Conservation (phyloP, 768 basidiomycete species). For the Candolleomyces aberdarensis region DNA sequence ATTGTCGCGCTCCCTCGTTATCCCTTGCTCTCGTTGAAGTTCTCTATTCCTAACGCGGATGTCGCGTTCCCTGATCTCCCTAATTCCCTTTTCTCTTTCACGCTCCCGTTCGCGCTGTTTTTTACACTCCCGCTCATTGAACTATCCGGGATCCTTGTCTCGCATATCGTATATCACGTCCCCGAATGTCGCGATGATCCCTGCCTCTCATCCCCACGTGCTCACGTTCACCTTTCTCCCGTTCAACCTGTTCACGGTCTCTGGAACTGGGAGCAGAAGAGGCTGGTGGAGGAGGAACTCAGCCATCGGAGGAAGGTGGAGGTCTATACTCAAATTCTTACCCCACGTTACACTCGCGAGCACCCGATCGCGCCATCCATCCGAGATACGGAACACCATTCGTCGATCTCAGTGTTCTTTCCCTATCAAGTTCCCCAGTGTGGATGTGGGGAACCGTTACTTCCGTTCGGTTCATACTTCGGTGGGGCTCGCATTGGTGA, state of each 20-base stretch:
- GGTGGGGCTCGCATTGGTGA: slow-evolving; percentile 42
- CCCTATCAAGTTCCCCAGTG: slow-evolving; percentile 45
- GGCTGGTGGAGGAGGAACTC: neutral
- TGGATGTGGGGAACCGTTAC: slow-evolving; percentile 60
- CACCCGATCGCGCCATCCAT: slow-evolving; percentile 27
- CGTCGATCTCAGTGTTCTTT: slow-evolving; percentile 29
- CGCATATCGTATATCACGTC: too few species aligned
- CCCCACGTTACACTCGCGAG: slow-evolving; percentile 72
- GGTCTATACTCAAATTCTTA: slow-evolving; percentile 35
- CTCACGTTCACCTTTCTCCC: too few species aligned
- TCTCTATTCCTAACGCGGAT: neutral
- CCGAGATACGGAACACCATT: slow-evolving; percentile 29
- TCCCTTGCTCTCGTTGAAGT: neutral
- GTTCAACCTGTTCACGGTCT: neutral
- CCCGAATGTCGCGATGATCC: too few species aligned
- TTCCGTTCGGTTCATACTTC: slow-evolving; percentile 69
- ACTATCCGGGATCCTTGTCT: too few species aligned
- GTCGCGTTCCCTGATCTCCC: neutral
- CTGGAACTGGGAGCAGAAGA: neutral
- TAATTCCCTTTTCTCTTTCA: neutral
- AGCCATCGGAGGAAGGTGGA: neutral
- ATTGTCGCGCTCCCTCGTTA: neutral
- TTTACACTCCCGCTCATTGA: too few species aligned
- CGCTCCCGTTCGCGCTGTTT: neutral
- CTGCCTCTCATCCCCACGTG: too few species aligned